These are phyloP conservation scores for Yamadazyma phyllophila DNA, from an alignment of 805 yeast species.

Conservation along the genomic window DNA sequence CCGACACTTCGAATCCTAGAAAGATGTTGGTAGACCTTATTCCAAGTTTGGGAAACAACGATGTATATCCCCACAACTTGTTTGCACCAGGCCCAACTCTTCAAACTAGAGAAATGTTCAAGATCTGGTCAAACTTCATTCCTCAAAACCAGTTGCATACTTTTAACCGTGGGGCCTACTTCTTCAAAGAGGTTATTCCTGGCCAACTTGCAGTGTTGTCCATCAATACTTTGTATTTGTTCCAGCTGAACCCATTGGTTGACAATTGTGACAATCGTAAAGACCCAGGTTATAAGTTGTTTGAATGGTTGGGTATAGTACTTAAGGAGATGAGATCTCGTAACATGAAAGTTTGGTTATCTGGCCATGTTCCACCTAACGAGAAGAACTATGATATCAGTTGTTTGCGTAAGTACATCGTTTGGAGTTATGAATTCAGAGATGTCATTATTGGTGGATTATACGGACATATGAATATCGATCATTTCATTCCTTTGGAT, in stretches of 20 bases:
- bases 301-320: constrained; percentile 75
- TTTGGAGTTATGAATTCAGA: constrained; percentile 82
- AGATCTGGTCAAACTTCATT: constrained; percentile 69
- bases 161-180: constrained; percentile 74
- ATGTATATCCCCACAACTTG: constrained; percentile 84
- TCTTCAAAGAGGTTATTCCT: constrained; percentile 75
- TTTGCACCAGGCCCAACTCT: constrained; percentile 87
- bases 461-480: constrained; percentile 88
- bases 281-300: constrained; percentile 77
- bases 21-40: constrained; percentile 48
- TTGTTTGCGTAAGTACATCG: constrained; percentile 70
- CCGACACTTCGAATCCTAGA: constrained; percentile 43
- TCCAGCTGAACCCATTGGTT: constrained; percentile 75
- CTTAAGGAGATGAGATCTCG: constrained; percentile 70
- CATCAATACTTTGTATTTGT: constrained; percentile 73
- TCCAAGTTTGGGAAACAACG: constrained; percentile 83
- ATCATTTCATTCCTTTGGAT: constrained; percentile 79
- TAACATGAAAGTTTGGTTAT: constrained; percentile 80
- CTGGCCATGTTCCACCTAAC: constrained; percentile 88
- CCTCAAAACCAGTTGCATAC: constrained; percentile 77
- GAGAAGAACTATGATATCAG: constrained; percentile 71
- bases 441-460: constrained; percentile 82
- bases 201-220: constrained; percentile 74
- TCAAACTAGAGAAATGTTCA: constrained; percentile 74
- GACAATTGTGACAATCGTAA: constrained; percentile 71